These are phyloP conservation scores for Lachnellula willkommii DNA, from an alignment of 2,329 filamentous ascomycete species.

Conservation along the genomic window DNA sequence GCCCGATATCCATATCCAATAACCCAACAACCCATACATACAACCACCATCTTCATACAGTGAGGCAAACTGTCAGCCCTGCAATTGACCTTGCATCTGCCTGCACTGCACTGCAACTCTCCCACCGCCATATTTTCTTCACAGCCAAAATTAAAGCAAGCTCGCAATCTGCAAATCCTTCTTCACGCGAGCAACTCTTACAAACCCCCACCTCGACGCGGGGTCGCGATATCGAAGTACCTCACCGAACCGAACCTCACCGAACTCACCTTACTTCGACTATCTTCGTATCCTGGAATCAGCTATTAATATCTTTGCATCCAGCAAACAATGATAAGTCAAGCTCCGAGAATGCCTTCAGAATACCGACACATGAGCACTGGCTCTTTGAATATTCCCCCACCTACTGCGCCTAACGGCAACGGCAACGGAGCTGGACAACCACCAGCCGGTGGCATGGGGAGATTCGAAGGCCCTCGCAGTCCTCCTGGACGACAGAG, in stretches of 20 bases:
- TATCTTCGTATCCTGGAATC: background rate
- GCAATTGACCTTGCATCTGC: background rate
- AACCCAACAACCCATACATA: background rate
- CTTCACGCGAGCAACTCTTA: constrained; percentile 11
- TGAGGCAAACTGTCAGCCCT: constrained; percentile 3
- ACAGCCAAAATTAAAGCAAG: background rate
- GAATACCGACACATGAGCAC: constrained; percentile 54
- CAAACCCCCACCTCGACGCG: constrained; percentile 23
- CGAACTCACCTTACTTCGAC: background rate
- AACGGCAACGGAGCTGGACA: constrained; percentile 28
- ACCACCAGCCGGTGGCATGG: constrained; percentile 41
- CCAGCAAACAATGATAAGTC: constrained; percentile 18
- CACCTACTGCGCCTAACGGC: constrained; percentile 19
- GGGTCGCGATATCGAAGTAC: constrained; percentile 15
- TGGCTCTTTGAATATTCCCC: constrained; percentile 40
- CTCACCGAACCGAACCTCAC: background rate
- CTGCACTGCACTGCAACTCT: background rate
- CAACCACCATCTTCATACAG: background rate
- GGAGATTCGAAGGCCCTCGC: constrained; percentile 53
- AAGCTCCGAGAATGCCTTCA: constrained; percentile 30
- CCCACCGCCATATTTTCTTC: background rate
- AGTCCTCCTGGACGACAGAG: constrained; percentile 55
- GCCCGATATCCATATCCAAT: too few relatives aligned
- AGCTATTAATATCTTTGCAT: background rate
- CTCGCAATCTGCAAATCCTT: background rate